Conservation (phyloP, 2,329 filamentous ascomycete species). For the Coniosporium tulheliwenetii region DNA sequence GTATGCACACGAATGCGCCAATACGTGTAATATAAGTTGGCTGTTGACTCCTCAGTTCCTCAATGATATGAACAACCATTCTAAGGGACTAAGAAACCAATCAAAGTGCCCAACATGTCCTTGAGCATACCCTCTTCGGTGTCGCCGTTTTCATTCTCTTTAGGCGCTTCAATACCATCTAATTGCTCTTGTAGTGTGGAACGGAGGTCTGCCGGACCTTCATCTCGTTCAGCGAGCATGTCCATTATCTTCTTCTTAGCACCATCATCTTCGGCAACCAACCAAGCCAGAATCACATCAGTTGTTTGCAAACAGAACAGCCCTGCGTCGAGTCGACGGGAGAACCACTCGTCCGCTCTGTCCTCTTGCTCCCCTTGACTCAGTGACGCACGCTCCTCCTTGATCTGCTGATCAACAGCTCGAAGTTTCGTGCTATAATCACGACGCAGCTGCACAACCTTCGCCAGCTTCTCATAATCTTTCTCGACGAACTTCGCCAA, state of each 20-base stretch:
- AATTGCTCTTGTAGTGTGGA: conserved; percentile 55
- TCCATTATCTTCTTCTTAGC: conserved; percentile 49
- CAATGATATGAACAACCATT: too few species aligned
- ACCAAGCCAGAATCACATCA: conserved; percentile 78
- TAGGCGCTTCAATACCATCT: conserved; percentile 38
- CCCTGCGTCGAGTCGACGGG: conserved; percentile 64
- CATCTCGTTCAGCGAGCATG: conserved; percentile 52
- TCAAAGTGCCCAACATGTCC: conserved; percentile 51
- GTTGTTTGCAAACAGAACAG: conserved; percentile 70
- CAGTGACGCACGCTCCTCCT: conserved; percentile 37
- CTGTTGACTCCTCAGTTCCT: too few species aligned
- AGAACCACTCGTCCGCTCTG: conserved; percentile 56
- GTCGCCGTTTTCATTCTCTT: conserved; percentile 27
- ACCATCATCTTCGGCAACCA: conserved; percentile 74
- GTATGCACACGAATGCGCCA: too few species aligned
- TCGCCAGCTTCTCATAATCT: conserved; percentile 71
- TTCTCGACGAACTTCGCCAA: conserved; percentile 94
- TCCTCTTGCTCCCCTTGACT: conserved; percentile 44
- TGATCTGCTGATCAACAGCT: conserved; percentile 48
- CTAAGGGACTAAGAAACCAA: conserved; percentile 18
- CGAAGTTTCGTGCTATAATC: conserved; percentile 51
- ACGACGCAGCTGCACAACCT: conserved; percentile 53
- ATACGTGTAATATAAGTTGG: too few species aligned
- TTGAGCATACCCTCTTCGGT: conserved; percentile 29
- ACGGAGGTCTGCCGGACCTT: conserved; percentile 46